Base-by-base conservation (phyloP, 805 yeast genomes). In the Scheffersomyces lignosus region DNA sequence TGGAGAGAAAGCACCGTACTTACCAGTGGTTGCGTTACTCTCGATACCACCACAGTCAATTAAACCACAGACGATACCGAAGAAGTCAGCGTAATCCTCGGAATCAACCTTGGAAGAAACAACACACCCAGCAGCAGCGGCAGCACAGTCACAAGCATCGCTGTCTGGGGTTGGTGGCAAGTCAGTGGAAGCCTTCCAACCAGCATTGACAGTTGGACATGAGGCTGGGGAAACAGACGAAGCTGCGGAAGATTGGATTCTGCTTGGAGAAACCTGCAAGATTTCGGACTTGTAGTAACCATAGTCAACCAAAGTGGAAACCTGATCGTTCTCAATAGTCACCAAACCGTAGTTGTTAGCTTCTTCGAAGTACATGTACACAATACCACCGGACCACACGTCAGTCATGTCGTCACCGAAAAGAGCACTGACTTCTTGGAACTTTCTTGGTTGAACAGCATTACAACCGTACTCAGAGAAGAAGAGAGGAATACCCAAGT, bases 341-440 rank as follows among this genome's bases (percentile, higher is more conserved):
- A 87, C 95, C 43, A 87, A 73, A 43, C 96, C 96, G 58, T 87
- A 87, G 48, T 85, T 62, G 65, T 88, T 88, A 31, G 64, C 81
- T 65, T 87, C 96, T 70, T 88, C 80, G 60, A 82, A 85, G 69
- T 86, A 87, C 93, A 86, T 86, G 75, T 88, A 87, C 36, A 86
- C 91, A 51, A 87, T 85, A 64, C 96, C 96, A 58, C 96, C 96
- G 28, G 95, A 86, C 93, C 95, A 88, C 35, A 87, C 90, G 53
- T 78, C 85, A 33, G 93, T 83, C 96, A 87, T 87, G 18, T 85
- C 66, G 43, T 64, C 70, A 22, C 80, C 63, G 66, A 73, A 87
- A 5, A 87, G 60, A 4, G 89, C 75, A 12, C 69, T 74, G 41
- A 87, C 86, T 58, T 87, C 96, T 24, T 81, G 71, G 68, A 87